Percentiles rank a stretch among this genome's conserved stretches.
phyloP scores from a whole-genome alignment of 2,329 filamentous ascomycete species.

The Neophaeococcomyces aloes region DNA sequence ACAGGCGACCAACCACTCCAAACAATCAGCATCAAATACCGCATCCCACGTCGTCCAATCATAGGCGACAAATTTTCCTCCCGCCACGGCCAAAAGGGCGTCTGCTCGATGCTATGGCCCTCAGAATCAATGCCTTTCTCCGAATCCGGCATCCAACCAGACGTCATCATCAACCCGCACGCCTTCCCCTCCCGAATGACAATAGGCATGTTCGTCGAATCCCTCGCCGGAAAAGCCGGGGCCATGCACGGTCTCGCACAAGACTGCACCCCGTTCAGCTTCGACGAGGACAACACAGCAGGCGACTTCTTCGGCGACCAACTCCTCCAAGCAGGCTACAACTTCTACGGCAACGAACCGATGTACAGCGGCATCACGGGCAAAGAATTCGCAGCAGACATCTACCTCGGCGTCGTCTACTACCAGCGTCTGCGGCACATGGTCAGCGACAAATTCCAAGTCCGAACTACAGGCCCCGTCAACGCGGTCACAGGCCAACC shows the following conservation, averaged over 20 bases:
- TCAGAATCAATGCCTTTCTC: slow-evolving; percentile 90
- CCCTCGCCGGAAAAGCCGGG: slow-evolving; percentile 86
- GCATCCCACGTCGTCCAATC: slow-evolving; percentile 76
- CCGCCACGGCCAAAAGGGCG: slow-evolving; percentile 95
- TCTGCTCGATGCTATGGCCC: slow-evolving; percentile 92
- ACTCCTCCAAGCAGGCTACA: slow-evolving; percentile 88
- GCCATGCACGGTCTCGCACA: slow-evolving; percentile 92
- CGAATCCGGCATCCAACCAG: slow-evolving; percentile 90
- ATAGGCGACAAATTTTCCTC: slow-evolving; percentile 99
- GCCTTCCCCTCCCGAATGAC: slow-evolving; percentile 99
- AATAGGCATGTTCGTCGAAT: slow-evolving; percentile 98
- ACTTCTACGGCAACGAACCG: slow-evolving; percentile 96
- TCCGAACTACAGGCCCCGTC: slow-evolving; percentile 87
- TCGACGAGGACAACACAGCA: slow-evolving; percentile 83
- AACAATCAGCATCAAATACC: slow-evolving; percentile 83
- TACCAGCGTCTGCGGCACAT: slow-evolving; percentile 98
- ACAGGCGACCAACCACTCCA: slow-evolving; percentile 73
- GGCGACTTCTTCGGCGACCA: slow-evolving; percentile 94
- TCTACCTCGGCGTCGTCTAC: slow-evolving; percentile 94
- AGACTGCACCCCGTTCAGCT: slow-evolving; percentile 90
- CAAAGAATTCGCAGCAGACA: slow-evolving; percentile 84
- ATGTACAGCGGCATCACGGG: slow-evolving; percentile 98
- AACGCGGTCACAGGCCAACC: slow-evolving; percentile 87
- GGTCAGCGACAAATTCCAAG: slow-evolving; percentile 99
- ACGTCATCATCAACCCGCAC: slow-evolving; percentile 98